Evolutionary conservation across 441 rosid genomes (phyloP), one percentile per base, ranked within the genome.

Genomic region (Erysimum cheiri): DNA sequence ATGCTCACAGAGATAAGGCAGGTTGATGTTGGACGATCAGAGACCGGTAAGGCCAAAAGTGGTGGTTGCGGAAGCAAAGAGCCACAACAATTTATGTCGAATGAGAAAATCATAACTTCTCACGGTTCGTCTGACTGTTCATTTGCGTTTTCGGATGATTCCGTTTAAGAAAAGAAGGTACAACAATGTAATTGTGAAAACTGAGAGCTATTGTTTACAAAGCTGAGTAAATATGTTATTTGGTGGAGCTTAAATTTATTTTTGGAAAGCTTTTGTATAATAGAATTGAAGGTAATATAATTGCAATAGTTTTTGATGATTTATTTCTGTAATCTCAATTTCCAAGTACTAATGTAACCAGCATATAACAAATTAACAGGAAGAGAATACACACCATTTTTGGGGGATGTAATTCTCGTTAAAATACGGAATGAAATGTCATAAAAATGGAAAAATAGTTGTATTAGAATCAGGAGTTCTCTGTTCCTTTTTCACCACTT

Each of bases 1-100:
- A 82, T 91, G 95, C 84, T 93, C 39, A 78, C 80, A 28, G 97
- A 85, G 83, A 87, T 93, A 60, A 84, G 85, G 32, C 47, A 66
- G 0, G 1, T 5, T 31, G 71, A 72, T 64, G 66, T 39, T 40
- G 77, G 72, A 58, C 37, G 60, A 22, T 58, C 61, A 12, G 77
- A 58, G 50, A 39, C 10, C 1, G 77, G 40, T 31, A 65, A 65
- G 44, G 14, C 49, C 0, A 73, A 65, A 66, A 31, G 13, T 73
- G 54, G 48, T 43, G 12, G 69, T 17, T 46, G 70, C 7, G 64
- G 71, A 58, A 47, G 67, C 40, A 56, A 73, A 48, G 64, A 73
- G 54, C 46, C 39, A 14, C 77, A 53, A 7, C 19, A 37, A 13
- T 14, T 58, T 31, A 57, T 65, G 9, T n/a, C 71, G 22, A 69